Evolutionary conservation across 2,329 filamentous ascomycete genomes (phyloP).

Genomic region (Ophiostoma ulmi): DNA sequence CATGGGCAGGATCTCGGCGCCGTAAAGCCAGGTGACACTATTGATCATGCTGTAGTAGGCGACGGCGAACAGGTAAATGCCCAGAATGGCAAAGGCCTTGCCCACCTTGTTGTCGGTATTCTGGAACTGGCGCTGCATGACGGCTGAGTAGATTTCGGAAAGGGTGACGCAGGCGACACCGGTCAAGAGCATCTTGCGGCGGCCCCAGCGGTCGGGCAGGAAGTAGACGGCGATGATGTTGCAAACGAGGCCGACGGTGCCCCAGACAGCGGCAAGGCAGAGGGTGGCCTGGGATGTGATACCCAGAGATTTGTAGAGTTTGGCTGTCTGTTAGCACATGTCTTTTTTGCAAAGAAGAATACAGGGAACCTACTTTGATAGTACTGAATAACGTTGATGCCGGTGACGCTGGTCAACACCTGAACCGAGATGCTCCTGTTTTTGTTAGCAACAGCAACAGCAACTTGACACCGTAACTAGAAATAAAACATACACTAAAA

Average conservation of each 20-base stretch:
- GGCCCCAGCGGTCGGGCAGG: slow-evolving; percentile 54
- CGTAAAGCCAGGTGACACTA: slow-evolving; percentile 51
- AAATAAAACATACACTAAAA: slow-evolving; percentile 39
- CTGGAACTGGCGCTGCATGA: slow-evolving; percentile 54
- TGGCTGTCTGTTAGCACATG: slow-evolving; percentile 35
- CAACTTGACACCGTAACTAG: neutral
- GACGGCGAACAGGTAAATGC: slow-evolving; percentile 55
- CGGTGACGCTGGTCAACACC: slow-evolving; percentile 53
- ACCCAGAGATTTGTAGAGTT: slow-evolving; percentile 50
- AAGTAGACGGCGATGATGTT: slow-evolving; percentile 49
- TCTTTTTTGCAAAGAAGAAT: neutral
- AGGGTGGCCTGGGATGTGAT: slow-evolving; percentile 47
- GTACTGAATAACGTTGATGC: slow-evolving; percentile 50
- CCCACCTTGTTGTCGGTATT: slow-evolving; percentile 45
- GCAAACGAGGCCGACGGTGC: slow-evolving; percentile 47
- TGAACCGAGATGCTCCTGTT: slow-evolving; percentile 44
- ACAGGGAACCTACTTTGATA: slow-evolving; percentile 17
- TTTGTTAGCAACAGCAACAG: slow-evolving; percentile 24
- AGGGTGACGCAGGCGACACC: slow-evolving; percentile 48
- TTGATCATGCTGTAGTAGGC: slow-evolving; percentile 52
- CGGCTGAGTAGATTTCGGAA: slow-evolving; percentile 55
- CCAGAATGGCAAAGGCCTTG: slow-evolving; percentile 55
- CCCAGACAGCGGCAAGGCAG: slow-evolving; percentile 50
- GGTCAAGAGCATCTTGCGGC: slow-evolving; percentile 53
- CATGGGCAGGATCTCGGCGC: slow-evolving; percentile 51